phyloP scores from a whole-genome alignment of 1,139 yeast genomes.

The Candida tetrigidarum region DNA sequence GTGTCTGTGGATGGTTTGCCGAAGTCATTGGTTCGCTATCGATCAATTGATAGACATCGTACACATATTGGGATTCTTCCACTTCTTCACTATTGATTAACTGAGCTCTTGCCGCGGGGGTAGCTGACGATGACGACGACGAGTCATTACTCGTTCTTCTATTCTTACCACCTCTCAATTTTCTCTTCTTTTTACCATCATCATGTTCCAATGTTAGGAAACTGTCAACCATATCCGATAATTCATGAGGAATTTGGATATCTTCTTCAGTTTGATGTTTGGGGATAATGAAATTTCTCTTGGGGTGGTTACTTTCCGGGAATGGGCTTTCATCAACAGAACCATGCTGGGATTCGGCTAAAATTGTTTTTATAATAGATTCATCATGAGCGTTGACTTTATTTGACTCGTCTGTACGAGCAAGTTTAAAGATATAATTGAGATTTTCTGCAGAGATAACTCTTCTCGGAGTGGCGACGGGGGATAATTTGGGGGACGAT shows the following conservation, averaged over 20 bases:
- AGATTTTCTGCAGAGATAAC: conserved; percentile 13
- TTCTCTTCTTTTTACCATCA: conserved; percentile 9
- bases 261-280: conserved; percentile 44
- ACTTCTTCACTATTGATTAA: conserved; percentile 5
- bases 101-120: conserved; percentile 4
- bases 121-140: conserved; percentile 13
- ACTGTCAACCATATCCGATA: conserved; percentile 69
- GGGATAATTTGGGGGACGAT: conserved; percentile 25
- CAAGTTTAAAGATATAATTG: conserved; percentile 56
- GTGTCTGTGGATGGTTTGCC: conserved; percentile 56
- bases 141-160: conserved; percentile 18
- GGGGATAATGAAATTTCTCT: conserved; percentile 40
- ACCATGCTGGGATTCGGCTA: conserved; percentile 16
- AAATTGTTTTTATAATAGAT: conserved; percentile 22
- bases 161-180: conserved; percentile 10
- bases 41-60: conserved; percentile 71
- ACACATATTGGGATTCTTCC: conserved; percentile 59
- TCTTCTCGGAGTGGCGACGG: conserved; percentile 21
- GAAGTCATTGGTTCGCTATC: conserved; percentile 43
- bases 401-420: conserved; percentile 58
- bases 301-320: conserved; percentile 8
- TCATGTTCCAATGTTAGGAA: conserved; percentile 37
- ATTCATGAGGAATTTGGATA: conserved; percentile 54
- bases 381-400: conserved; percentile 23
- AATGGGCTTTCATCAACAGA: conserved; percentile 7